phyloP scores from a whole-genome alignment of 306 rosid genomes.

The Lagenaria siceraria region DNA sequence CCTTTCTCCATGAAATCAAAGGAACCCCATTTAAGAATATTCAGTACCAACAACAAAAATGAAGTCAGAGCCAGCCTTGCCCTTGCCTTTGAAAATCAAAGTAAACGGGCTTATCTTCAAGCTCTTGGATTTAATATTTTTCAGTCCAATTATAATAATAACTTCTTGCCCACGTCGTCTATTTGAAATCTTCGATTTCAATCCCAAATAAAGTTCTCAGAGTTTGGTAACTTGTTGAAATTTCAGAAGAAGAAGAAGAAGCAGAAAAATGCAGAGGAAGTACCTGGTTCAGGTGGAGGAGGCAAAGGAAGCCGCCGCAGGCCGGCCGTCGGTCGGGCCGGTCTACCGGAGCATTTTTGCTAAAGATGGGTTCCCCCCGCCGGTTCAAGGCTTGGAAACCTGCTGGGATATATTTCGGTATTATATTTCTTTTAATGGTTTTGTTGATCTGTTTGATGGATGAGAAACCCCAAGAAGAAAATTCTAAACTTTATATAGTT shows the following conservation, averaged over 20 bases:
- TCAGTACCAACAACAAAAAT: not conserved
- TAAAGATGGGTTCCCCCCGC: constrained; percentile 69
- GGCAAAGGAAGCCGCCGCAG: constrained; percentile 38
- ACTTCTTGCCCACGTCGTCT: not conserved
- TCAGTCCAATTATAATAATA: not conserved
- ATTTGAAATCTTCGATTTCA: not conserved
- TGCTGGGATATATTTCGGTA: constrained; percentile 97
- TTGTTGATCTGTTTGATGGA: not conserved
- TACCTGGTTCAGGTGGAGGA: constrained; percentile 59
- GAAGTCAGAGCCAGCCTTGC: not conserved
- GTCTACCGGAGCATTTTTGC: constrained; percentile 76
- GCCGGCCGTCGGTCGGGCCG: constrained; percentile 58
- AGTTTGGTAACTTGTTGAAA: not conserved
- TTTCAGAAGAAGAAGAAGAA: not conserved
- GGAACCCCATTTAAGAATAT: not conserved
- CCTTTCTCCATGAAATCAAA: not conserved
- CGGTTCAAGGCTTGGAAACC: constrained; percentile 43
- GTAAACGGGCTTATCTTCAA: not conserved
- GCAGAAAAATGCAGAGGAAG: constrained; percentile 17
- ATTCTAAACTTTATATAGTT: too few species aligned
- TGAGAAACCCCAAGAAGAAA: not conserved
- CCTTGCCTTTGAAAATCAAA: not conserved
- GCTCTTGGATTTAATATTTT: not conserved
- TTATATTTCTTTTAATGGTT: not conserved
- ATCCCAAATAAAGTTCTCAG: not conserved